Evolutionary conservation across 1,284 basidiomycete species (phyloP), one percentile per base, ranked within the genome.

Genomic region (Moniliophthora roreri): DNA sequence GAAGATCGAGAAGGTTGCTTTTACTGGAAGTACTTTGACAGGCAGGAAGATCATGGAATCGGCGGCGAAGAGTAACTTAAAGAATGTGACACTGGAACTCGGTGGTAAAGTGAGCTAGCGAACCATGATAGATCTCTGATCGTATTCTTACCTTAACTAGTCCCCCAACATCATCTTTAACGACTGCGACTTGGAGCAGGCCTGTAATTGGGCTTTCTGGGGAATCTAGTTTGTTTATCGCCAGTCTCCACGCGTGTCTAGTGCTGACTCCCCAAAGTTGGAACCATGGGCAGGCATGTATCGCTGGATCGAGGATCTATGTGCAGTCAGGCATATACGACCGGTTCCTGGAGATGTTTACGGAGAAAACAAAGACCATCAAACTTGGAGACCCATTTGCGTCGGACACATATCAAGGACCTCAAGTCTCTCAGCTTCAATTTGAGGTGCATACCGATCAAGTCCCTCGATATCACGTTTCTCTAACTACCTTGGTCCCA

Each of bases 301-400:
- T 87, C 62, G 91, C 93, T 18, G 89, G 91, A 16, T 87, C 91
- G 4, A 84, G 93, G 54, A 86, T 95, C 66, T 95, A 85, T 68
- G 91, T 96, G 3, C 91, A 96, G 68, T 77, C 79, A 49, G 76
- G 80, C 18, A 87, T 95, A 67, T 94, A 94, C 71, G 89, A 95
- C 71, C 71, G 85, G 61, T 91, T 92, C 74, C 64, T 89, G n/a
- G 58, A 70, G 42, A 71, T 65, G 39, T 88, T 93, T 69, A 79
- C 80, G 1, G 78, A 71, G 37, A 79, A 81, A 68, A 77, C 85
- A 48, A 71, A 76, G 66, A 10, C 48, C 1, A 52, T 54, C 26
- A 63, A 61, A 62, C 79, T 90, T 55, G 92, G 91, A 44, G 86
- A 93, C 72, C 92, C 93, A n/a, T 95, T 96, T 75, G 68, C 70